phyloP scores from a whole-genome alignment of 2,329 filamentous ascomycete genomes.

The Arthrobotrys iridis region DNA sequence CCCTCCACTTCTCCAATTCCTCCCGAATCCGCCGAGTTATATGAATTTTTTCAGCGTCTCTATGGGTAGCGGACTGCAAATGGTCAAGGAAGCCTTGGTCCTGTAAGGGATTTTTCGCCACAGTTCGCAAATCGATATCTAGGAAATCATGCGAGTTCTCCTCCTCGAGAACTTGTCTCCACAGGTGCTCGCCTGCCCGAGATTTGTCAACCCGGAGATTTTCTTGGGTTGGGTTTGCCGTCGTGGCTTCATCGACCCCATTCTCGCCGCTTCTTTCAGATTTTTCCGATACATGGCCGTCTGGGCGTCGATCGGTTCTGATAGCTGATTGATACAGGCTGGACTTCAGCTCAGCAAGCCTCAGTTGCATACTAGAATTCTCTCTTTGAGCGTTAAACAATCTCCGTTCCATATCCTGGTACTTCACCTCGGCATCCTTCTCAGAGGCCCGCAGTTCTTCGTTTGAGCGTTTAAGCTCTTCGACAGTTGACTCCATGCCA shows the following conservation, averaged over 20 bases:
- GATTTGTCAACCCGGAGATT: background rate
- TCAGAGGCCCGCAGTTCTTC: constrained; percentile 10
- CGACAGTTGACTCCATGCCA: background rate
- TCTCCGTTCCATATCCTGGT: constrained; percentile 29
- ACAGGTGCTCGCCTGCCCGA: background rate
- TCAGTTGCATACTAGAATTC: constrained; percentile 35
- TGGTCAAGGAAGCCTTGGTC: background rate
- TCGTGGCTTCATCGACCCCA: background rate
- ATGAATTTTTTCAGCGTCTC: background rate
- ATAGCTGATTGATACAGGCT: background rate
- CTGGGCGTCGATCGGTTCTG: background rate
- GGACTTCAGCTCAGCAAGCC: constrained; percentile 38
- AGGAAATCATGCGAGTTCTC: background rate
- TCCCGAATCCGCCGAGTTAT: constrained; percentile 17
- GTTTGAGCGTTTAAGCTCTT: constrained; percentile 2
- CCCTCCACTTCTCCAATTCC: constrained; percentile 36
- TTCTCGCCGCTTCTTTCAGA: background rate
- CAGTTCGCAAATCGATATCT: background rate
- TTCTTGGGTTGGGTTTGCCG: background rate
- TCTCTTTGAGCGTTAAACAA: constrained; percentile 41
- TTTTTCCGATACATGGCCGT: too few relatives aligned
- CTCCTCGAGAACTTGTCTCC: background rate
- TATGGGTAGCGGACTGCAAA: background rate
- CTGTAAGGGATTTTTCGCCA: background rate
- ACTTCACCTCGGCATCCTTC: background rate